Percentiles rank a stretch among this genome's conserved stretches.
Conservation (phyloP, 2,329 filamentous ascomycete species). For the Pyrenochaeta sp. region DNA sequence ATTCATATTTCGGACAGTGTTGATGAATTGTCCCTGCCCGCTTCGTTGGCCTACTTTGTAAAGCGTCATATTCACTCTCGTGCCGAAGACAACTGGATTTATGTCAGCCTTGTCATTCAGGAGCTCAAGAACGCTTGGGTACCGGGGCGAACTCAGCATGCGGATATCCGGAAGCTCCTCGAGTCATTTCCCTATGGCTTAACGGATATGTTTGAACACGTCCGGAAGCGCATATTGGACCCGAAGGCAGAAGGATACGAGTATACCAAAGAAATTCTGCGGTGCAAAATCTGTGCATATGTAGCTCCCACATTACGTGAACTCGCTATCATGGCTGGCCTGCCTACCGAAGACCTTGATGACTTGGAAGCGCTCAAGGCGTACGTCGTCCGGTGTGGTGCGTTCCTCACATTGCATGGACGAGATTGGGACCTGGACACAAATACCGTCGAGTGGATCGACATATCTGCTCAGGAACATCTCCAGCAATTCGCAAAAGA, state of each 20-base stretch:
- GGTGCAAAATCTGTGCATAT: slow-evolving; percentile 23
- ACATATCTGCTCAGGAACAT: slow-evolving; percentile 27
- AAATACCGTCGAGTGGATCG: slow-evolving; percentile 32
- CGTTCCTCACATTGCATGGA: slow-evolving; percentile 26
- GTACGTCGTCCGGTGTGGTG: slow-evolving; percentile 28
- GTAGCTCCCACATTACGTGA: slow-evolving; percentile 30
- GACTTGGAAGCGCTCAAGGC: slow-evolving; percentile 22
- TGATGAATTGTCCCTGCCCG: slow-evolving; percentile 19
- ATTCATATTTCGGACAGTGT: slow-evolving; percentile 23
- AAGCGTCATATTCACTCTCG: slow-evolving; percentile 30
- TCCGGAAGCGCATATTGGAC: slow-evolving; percentile 24
- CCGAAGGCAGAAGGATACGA: slow-evolving; percentile 23
- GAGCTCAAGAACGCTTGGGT: slow-evolving; percentile 28
- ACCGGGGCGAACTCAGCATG: slow-evolving; percentile 15
- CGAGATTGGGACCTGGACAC: slow-evolving; percentile 24
- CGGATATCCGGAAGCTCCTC: slow-evolving; percentile 25
- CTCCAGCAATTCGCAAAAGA: slow-evolving; percentile 27
- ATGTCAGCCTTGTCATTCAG: slow-evolving; percentile 30
- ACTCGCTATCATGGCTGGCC: slow-evolving; percentile 29
- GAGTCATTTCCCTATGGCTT: slow-evolving; percentile 33
- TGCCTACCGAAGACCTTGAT: slow-evolving; percentile 21
- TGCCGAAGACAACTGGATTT: slow-evolving; percentile 30
- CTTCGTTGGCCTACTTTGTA: slow-evolving; percentile 28
- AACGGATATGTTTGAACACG: slow-evolving; percentile 33
- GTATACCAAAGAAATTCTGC: slow-evolving; percentile 34